A percentile compares a stretch with the other conserved stretches of the same genome.
These are phyloP conservation scores for Metschnikowia sp. DNA, from an alignment of 805 yeast species.

Conservation along the genomic window DNA sequence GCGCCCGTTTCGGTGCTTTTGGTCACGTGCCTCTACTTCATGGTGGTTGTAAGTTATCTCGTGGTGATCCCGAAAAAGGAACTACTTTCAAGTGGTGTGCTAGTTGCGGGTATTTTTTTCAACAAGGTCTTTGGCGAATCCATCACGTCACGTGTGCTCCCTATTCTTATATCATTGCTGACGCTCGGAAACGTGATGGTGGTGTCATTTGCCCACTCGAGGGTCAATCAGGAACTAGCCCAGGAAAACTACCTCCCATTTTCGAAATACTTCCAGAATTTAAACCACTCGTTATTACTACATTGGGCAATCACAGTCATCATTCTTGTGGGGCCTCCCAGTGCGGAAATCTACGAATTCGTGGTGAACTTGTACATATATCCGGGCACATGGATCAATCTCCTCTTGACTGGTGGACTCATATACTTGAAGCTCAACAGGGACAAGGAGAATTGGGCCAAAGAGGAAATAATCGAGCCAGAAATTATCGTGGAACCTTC, in stretches of 20 bases:
- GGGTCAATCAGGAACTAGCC: conserved; percentile 59
- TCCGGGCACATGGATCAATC: conserved; percentile 60
- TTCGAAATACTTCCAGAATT: conserved; percentile 41
- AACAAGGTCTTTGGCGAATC: conserved; percentile 55
- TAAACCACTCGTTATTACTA: conserved; percentile 44
- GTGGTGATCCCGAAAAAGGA: conserved; percentile 49
- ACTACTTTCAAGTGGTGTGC: conserved; percentile 52
- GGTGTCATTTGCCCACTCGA: conserved; percentile 58
- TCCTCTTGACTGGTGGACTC: conserved; percentile 50
- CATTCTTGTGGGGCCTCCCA: conserved; percentile 56
- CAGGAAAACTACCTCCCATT: conserved; percentile 50
- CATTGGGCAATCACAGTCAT: conserved; percentile 57
- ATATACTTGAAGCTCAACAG: conserved; percentile 35
- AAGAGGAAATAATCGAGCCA: not conserved
- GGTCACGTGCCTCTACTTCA: conserved; percentile 51
- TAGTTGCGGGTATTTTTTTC: conserved; percentile 63
- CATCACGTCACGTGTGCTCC: conserved; percentile 46
- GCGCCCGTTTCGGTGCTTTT: conserved; percentile 56
- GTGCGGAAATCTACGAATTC: conserved; percentile 61
- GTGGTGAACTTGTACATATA: conserved; percentile 60
- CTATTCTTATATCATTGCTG: conserved; percentile 56
- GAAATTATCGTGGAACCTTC: not conserved
- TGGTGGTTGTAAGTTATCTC: conserved; percentile 57
- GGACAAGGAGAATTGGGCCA: conserved; percentile 38
- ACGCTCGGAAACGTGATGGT: conserved; percentile 65